Evolutionary conservation across 2,329 filamentous ascomycete species (phyloP).

Genomic region (Dendrostoma leiphaemia): DNA sequence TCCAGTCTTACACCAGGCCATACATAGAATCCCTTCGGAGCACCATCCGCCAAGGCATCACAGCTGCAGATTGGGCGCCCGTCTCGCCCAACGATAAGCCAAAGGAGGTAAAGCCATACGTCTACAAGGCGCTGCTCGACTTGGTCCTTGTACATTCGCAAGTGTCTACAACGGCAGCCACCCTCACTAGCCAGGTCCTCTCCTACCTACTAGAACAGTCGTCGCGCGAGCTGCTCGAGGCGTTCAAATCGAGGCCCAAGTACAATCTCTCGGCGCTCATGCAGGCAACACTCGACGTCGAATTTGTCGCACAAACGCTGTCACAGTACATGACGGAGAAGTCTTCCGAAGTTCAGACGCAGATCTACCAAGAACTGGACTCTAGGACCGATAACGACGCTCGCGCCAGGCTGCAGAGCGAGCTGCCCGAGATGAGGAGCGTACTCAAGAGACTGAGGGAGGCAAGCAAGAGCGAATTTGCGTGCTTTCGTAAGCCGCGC

Average conservation of each 20-base stretch:
- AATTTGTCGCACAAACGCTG: constrained; percentile 93
- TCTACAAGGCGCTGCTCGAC: constrained; percentile 81
- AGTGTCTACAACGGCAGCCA: constrained; percentile 74
- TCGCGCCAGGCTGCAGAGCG: constrained; percentile 73
- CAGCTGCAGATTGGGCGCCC: constrained; percentile 69
- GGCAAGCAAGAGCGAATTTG: constrained; percentile 80
- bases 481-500: constrained; percentile 72
- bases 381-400: constrained; percentile 85
- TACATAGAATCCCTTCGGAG: constrained; percentile 64
- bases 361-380: constrained; percentile 91
- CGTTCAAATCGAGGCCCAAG: constrained; percentile 65
- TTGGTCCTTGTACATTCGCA: constrained; percentile 92
- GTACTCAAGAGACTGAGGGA: constrained; percentile 83
- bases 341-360: constrained; percentile 76
- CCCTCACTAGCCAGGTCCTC: constrained; percentile 77
- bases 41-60: constrained; percentile 73
- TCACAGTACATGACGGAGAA: constrained; percentile 84
- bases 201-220: constrained; percentile 83
- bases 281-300: constrained; percentile 95
- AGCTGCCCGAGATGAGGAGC: constrained; percentile 84
- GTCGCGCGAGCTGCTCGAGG: constrained; percentile 74
- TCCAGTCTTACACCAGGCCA: constrained; percentile 86
- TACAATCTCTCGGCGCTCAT: constrained; percentile 83
- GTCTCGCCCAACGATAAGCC: constrained; percentile 52
- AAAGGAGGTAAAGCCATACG: constrained; percentile 77